Evolutionary conservation across 306 rosid species (phyloP), one percentile per base, ranked within the genome.

Genomic region (Fagus crenata): DNA sequence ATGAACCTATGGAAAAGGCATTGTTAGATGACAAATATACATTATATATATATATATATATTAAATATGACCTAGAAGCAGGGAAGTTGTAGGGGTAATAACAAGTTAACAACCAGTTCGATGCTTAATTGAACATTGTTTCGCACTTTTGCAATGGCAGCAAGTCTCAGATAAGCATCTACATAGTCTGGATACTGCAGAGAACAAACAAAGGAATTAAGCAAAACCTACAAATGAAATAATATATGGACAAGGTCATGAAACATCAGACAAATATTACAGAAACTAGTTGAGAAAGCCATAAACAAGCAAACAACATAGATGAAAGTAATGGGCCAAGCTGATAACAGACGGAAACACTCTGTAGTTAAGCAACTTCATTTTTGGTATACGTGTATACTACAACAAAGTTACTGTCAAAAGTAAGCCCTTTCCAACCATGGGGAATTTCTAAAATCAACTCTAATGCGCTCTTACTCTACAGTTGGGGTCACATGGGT

Each of bases 81-180:
- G 72, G 69, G 69, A 75, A 69, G 69, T 17, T 78, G 64, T 76
- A 33, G 58, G 80, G 68, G 69, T 61, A 76, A 69, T 53, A 86
- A 73, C 49, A 65, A 65, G 32, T 6, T 65, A 65, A 65, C 73
- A 64, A 95, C 99, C 98, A 96, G 89, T 83, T 96, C 99, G 43
- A 96, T 96, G 91, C 99, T 96, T 76, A 92, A 63, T 76, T 87
- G 89, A 78, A 92, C 82, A 87, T 91, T 90, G 82, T 89, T 95
- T 83, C 93, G 93, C 81, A 96, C 90, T 83, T 91, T 96, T 46
- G 99, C 97, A 85, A 96, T 91, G 76, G 97, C 85, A 82, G 97
- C 97, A 65, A 96, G 93, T 83, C 99, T 87, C 89, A 96, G 84
- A 86, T 89, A 87, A 17, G 97, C 96, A 84, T 96, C 99, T 49